Evolutionary conservation across 371 early-diverging fungal genomes (phyloP).

Genomic region (Mucor piriformis): DNA sequence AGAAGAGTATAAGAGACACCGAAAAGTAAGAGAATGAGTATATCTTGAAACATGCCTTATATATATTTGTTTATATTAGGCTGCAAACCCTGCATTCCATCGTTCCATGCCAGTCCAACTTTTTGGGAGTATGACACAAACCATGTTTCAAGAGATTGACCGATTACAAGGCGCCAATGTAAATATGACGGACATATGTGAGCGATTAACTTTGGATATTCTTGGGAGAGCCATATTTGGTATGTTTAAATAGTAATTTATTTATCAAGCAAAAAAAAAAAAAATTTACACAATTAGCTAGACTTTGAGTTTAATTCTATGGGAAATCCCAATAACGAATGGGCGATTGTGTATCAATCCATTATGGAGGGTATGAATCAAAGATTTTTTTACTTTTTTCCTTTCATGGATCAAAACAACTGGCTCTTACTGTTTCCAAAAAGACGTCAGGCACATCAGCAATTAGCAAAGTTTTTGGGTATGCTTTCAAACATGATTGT

Average conservation of each 20-base stretch:
- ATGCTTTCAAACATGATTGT: slow-evolving; percentile 15
- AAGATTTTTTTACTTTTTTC: slow-evolving; percentile 2
- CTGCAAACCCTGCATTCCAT: slow-evolving; percentile 49
- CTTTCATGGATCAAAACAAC: background rate
- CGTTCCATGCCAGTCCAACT: slow-evolving; percentile 38
- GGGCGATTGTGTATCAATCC: background rate
- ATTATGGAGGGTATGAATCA: background rate
- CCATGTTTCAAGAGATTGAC: slow-evolving; percentile 24
- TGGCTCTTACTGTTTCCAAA: slow-evolving; percentile 26
- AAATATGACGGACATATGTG: slow-evolving; percentile 27
- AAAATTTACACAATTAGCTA: background rate
- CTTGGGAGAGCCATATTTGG: slow-evolving; percentile 47
- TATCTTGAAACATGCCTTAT: background rate
- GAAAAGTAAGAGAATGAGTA: slow-evolving; percentile 23
- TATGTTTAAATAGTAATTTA: background rate
- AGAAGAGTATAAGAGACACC: slow-evolving; percentile 36
- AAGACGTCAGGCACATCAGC: background rate
- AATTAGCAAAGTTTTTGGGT: slow-evolving; percentile 11
- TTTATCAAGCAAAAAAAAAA: no score
- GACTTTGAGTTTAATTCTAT: slow-evolving; percentile 2
- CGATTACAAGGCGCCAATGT: slow-evolving; percentile 7
- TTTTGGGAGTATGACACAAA: slow-evolving; percentile 31
- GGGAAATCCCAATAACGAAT: slow-evolving; percentile 6
- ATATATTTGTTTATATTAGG: background rate
- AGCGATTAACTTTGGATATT: slow-evolving; percentile 38